Conservation (phyloP, 2,329 filamentous ascomycete genomes). For the Trichoderma endophyticum region DNA sequence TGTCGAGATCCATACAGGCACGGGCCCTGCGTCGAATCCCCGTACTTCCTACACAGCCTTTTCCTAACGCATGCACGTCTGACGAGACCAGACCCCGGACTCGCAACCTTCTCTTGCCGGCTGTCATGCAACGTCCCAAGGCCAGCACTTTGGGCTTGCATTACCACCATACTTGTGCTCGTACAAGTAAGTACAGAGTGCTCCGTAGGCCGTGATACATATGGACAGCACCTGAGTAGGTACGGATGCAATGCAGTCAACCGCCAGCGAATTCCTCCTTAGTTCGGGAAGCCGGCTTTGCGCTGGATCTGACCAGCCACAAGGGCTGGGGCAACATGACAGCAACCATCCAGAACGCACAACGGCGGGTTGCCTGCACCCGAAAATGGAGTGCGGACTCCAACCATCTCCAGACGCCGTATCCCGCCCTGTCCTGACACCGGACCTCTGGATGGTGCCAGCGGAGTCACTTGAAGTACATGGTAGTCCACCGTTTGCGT, state of each 20-base stretch:
- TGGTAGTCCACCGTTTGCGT: not conserved
- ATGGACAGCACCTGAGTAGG: not conserved
- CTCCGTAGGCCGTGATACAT: not conserved
- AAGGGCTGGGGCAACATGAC: not conserved
- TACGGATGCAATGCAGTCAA: not conserved
- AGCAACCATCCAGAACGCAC: not conserved
- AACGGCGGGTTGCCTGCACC: not conserved
- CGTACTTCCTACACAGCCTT: conserved; percentile 2
- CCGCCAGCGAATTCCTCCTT: not conserved
- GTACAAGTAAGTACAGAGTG: not conserved
- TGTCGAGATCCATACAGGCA: not conserved
- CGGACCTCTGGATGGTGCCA: not conserved
- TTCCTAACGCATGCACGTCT: conserved; percentile 15
- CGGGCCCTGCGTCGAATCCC: not conserved
- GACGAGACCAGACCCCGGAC: conserved; percentile 8
- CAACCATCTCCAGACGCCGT: not conserved
- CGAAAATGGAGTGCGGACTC: not conserved
- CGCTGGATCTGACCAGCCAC: conserved; percentile 10
- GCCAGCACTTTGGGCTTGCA: not conserved
- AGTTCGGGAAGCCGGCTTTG: not conserved
- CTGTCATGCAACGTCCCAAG: conserved; percentile 14
- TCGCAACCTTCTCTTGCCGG: conserved; percentile 11
- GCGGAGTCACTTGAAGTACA: not conserved
- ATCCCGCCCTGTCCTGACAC: not conserved
- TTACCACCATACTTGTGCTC: not conserved